Conservation (phyloP, 305 asterid genomes). For the Rubia tinctorum region DNA sequence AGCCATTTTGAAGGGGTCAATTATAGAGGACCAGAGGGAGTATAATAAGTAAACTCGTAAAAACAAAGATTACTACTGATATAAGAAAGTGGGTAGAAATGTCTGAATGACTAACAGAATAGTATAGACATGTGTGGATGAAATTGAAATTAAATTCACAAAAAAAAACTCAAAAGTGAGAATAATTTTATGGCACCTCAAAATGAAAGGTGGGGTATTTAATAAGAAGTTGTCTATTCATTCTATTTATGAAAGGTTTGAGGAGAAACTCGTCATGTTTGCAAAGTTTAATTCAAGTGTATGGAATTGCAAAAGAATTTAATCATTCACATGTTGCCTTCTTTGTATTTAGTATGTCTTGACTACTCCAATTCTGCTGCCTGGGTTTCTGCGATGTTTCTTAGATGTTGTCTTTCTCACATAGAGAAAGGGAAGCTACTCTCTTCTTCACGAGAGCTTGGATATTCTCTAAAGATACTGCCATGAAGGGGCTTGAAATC, state of each 20-base stretch:
- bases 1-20: too few species aligned
- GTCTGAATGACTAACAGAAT: neutral
- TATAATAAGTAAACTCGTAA: too few species aligned
- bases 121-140: neutral
- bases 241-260: neutral
- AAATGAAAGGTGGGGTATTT: neutral
- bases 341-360: too few species aligned
- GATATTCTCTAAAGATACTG: too few species aligned
- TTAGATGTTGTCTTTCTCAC: neutral
- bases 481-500: too few species aligned
- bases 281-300: neutral
- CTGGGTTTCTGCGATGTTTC: too few species aligned
- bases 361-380: too few species aligned
- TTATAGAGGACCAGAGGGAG: too few species aligned
- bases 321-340: too few species aligned
- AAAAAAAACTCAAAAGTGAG: neutral
- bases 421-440: too few species aligned
- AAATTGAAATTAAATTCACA: neutral
- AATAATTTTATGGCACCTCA: neutral
- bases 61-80: neutral
- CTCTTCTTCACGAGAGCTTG: too few species aligned
- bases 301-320: too few species aligned
- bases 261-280: neutral
- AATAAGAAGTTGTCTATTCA: neutral
- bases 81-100: neutral